These are phyloP conservation scores for Coemansia sp. DNA, from an alignment of 192 early-diverging fungal genomes.

Conservation along the genomic window DNA sequence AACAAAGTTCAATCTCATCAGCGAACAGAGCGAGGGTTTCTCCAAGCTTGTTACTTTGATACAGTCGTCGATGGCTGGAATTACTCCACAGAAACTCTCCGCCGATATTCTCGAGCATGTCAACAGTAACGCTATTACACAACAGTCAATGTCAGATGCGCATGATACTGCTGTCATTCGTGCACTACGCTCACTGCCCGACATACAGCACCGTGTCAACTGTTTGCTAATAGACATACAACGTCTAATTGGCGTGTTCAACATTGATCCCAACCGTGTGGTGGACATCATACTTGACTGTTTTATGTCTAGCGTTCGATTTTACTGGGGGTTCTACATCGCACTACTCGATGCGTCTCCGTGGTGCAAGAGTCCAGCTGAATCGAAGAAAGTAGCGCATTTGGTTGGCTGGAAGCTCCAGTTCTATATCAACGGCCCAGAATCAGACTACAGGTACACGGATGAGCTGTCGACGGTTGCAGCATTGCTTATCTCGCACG, in stretches of 20 bases:
- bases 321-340: constrained; percentile 50
- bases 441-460: constrained; percentile 24
- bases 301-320: constrained; percentile 47
- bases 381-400: constrained; percentile 43
- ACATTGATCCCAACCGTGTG: constrained; percentile 48
- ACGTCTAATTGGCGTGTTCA: constrained; percentile 49
- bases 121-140: neutral
- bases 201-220: constrained; percentile 20
- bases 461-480: constrained; percentile 50
- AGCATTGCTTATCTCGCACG: constrained; percentile 42
- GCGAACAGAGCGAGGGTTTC: constrained; percentile 54
- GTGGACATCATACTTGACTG: constrained; percentile 52
- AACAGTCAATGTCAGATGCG: neutral
- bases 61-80: constrained; percentile 34
- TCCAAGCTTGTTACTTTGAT: constrained; percentile 47
- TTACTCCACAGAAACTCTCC: constrained; percentile 20
- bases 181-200: constrained; percentile 27
- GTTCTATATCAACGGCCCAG: constrained; percentile 31
- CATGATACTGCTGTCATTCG: constrained; percentile 10
- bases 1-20: constrained; percentile 50
- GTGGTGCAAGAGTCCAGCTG: constrained; percentile 29
- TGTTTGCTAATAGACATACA: constrained; percentile 33
- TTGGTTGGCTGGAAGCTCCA: constrained; percentile 52
- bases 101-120: constrained; percentile 18
- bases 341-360: constrained; percentile 50